Evolutionary conservation across 306 rosid species (phyloP), one percentile per base, ranked within the genome.

Genomic region (Malus fusca): DNA sequence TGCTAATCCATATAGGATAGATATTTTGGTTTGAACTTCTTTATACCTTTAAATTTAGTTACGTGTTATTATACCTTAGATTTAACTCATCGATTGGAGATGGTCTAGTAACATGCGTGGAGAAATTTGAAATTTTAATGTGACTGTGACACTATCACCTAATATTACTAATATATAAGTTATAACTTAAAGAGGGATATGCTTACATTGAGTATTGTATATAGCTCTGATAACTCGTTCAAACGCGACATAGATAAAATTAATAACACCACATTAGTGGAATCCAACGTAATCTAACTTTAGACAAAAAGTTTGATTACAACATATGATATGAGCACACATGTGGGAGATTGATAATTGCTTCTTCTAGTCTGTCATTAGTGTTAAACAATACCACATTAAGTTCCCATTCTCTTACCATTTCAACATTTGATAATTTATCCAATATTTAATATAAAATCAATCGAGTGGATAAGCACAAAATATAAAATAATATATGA

Each of bases 401-500:
- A 15, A 68, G 66, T 67, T 26, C 55, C 14, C 40, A 64, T 42
- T 71, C 13, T 71, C 30, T 70, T 55, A 42, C 69, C 77, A 43
- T 55, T 30, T 70, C 69, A 75, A 51, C 66, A 23, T 26, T 22
- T 22, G 64, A 53, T 44, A 67, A 21, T 53, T 14, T 21, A 80
- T 62, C 69, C 19, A 37, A 42, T 25, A 9, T 18, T 51, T 40
- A 40, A 61, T 44, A 61, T 22, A 70, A 35, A 6, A 28, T 35
- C 8, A 35, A 35, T 11, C 46, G 31, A 79, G 44, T 58, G 40
- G 83, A 79, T 68, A 79, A 74, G 75, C 11, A 44, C 48, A 1
- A 8, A 11, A 11, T 8, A 14, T 55, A 65, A 22, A 25, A 63
- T 31, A 30, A 13, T 46, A 14, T 13, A 11, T 22, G 25, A 51